These are phyloP conservation scores for Phialocephala sp. DNA, from an alignment of 2,329 filamentous ascomycete species.

Conservation along the genomic window DNA sequence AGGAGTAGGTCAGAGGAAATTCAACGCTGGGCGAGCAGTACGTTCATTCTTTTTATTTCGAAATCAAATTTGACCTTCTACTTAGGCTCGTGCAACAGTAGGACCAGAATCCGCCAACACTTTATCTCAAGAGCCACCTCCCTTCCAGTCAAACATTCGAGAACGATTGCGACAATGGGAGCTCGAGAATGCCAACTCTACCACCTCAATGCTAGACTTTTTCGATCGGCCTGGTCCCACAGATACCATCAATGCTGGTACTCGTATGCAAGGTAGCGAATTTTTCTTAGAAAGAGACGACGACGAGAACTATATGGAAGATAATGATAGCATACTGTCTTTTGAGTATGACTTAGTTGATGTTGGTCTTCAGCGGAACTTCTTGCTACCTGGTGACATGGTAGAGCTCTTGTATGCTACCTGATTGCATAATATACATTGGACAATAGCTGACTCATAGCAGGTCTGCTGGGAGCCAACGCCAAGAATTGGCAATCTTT, in stretches of 20 bases:
- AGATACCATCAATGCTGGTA: constrained; percentile 23
- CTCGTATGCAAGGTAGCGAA: constrained; percentile 15
- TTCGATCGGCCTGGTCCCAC: constrained; percentile 14
- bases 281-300: constrained; percentile 29
- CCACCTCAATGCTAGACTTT: neutral
- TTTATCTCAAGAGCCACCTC: constrained; percentile 12
- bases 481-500: constrained; percentile 52
- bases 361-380: constrained; percentile 39
- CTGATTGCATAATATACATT: neutral
- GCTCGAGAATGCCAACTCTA: constrained; percentile 41
- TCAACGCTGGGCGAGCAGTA: constrained; percentile 19
- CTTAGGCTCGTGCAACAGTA: constrained; percentile 13
- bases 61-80: neutral
- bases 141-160: constrained; percentile 39
- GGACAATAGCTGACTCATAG: constrained; percentile 20
- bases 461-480: constrained; percentile 27
- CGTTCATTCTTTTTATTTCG: neutral
- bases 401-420: constrained; percentile 40
- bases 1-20: constrained; percentile 4
- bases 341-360: constrained; percentile 57
- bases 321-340: constrained; percentile 35
- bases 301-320: constrained; percentile 38
- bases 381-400: constrained; percentile 43
- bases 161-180: constrained; percentile 51
- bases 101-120: constrained; percentile 11